Percentiles rank a stretch among this genome's conserved stretches.
phyloP scores from a whole-genome alignment of 2,329 filamentous ascomycete genomes.

The Phoma herbarum region DNA sequence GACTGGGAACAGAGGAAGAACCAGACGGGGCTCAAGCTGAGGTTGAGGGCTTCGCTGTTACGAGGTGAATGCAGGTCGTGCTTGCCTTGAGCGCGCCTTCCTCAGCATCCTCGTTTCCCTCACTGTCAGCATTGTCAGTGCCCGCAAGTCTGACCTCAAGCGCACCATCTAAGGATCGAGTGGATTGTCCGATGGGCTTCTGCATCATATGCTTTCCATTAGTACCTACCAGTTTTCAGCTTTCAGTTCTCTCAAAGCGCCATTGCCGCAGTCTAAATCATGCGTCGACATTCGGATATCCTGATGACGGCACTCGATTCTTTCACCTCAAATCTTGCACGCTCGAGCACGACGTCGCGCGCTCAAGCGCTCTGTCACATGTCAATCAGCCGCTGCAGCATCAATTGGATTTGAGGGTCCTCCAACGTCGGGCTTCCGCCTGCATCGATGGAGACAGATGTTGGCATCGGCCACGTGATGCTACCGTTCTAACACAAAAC shows the following conservation, averaged over 20 bases:
- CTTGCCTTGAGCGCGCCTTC: not conserved
- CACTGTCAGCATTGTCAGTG: not conserved
- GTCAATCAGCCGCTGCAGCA: not conserved
- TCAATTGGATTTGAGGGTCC: not conserved
- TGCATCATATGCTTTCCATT: no score
- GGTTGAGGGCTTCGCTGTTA: not conserved
- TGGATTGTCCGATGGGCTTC: no score
- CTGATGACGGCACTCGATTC: not conserved
- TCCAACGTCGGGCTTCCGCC: not conserved
- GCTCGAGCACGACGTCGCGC: slow-evolving; percentile 12
- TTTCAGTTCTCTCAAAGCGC: no score
- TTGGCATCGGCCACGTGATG: no score
- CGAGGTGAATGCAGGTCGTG: slow-evolving; percentile 6
- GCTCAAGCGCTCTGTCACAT: slow-evolving; percentile 15
- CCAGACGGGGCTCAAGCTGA: not conserved
- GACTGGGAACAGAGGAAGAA: not conserved
- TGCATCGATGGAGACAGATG: not conserved
- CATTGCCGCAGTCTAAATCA: no score
- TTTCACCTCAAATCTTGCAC: not conserved
- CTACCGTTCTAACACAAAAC: not conserved
- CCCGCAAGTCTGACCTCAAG: no score
- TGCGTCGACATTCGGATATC: no score
- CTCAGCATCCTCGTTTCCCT: not conserved
- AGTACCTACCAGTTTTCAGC: not conserved
- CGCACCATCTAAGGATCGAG: no score